Percentiles rank a stretch among this genome's conserved stretches.
phyloP scores from a whole-genome alignment of 495 filamentous ascomycete species.

The Jackrogersella minutella region DNA sequence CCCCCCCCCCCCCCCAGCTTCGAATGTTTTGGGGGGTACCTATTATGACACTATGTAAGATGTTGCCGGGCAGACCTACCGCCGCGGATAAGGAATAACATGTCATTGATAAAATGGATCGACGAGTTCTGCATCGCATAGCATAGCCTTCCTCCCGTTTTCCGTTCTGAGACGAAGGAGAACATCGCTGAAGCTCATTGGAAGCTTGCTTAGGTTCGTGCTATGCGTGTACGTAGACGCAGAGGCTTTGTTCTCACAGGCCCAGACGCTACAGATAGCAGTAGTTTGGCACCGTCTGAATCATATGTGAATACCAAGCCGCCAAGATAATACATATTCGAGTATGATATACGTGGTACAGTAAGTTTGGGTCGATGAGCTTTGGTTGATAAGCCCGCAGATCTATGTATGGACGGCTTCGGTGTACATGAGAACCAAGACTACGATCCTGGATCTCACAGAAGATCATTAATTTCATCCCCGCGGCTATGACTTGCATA shows the following conservation, averaged over 20 bases:
- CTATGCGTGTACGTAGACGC: conserved; percentile 10
- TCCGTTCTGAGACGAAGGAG: neutral
- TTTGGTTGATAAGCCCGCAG: conserved; percentile 4
- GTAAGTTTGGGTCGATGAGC: conserved; percentile 11
- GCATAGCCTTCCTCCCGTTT: conserved; percentile 10
- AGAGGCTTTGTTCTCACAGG: conserved; percentile 9
- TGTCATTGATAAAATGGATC: conserved; percentile 8
- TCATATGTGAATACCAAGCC: neutral
- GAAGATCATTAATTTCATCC: neutral
- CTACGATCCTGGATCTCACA: conserved; percentile 3
- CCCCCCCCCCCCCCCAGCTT: no score
- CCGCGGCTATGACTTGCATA: neutral
- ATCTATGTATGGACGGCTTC: neutral
- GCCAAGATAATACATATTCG: conserved; percentile 1
- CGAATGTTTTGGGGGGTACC: no score
- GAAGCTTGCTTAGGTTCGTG: neutral
- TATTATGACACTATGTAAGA: no score
- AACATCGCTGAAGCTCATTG: neutral
- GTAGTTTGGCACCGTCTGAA: neutral
- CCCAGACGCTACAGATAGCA: neutral
- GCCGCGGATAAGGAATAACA: neutral
- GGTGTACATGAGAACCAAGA: neutral
- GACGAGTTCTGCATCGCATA: neutral
- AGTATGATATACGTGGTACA: neutral
- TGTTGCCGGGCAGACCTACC: no score